phyloP scores from a whole-genome alignment of 1,284 basidiomycete species.

The Leccinum insolens region DNA sequence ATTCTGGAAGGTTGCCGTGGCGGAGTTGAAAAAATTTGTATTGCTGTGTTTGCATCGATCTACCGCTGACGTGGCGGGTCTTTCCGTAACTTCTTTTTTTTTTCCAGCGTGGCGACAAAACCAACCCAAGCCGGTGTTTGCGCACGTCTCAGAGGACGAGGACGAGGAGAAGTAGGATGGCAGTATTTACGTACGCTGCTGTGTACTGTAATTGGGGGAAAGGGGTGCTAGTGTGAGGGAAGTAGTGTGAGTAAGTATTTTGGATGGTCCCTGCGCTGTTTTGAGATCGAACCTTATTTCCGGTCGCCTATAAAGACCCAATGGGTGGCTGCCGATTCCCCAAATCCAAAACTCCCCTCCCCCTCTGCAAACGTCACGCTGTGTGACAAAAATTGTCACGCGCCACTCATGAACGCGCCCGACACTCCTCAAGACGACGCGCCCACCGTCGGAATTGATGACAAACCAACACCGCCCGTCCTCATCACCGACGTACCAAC shows the following conservation, averaged over 20 bases:
- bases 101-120: conserved; percentile 78
- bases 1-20: conserved; percentile 38
- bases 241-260: conserved; percentile 36
- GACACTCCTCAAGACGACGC: conserved; percentile 42
- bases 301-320: conserved; percentile 73
- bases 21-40: conserved; percentile 41
- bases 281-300: conserved; percentile 80
- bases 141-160: conserved; percentile 50
- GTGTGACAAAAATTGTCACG: conserved; percentile 54
- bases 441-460: conserved; percentile 33
- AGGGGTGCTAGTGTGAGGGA: conserved; percentile 21
- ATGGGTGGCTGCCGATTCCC: conserved; percentile 67
- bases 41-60: conserved; percentile 50
- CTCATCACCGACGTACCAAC: conserved; percentile 37
- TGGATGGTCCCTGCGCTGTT: conserved; percentile 63
- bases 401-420: conserved; percentile 56
- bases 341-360: conserved; percentile 70
- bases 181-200: conserved; percentile 30
- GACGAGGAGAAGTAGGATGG: conserved; percentile 58
- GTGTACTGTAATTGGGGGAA: conserved; percentile 14
- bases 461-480: conserved; percentile 34
- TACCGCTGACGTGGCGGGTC: conserved; percentile 66
- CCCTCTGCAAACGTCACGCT: conserved; percentile 48
- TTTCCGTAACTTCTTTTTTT: conserved; percentile 50
- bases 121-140: conserved; percentile 81